Base-by-base conservation (phyloP, 1,139 yeast genomes). In the Cylindricascospora bacillispora region DNA sequence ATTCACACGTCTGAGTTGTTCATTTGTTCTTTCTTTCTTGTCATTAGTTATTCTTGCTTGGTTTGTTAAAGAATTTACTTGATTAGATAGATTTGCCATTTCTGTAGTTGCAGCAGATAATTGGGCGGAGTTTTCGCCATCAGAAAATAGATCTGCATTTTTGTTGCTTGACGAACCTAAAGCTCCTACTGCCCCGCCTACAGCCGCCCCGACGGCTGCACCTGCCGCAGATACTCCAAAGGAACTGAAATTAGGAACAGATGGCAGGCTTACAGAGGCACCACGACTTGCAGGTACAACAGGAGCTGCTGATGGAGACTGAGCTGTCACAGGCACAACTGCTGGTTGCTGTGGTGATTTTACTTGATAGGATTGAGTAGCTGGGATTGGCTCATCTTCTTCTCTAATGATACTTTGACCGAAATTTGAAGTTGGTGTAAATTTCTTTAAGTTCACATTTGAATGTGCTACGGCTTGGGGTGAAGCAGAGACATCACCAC, bases 1-100 rank as follows among this genome's bases (percentile, higher is more conserved):
- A 40, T 74, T 66, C 34, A 82, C 72, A 34, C 49, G 66, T 16
- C 70, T 62, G 34, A 86, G 65, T 45, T 89, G 95, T 35, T 70
- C 72, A 45, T 79, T 86, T 1, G 93, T 83, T 37, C 73, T 68
- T 15, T 70, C 62, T 40, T 83, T 77, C 56, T 77, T 80, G 20
- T 73, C 79, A 38, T 73, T 75, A 20, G 81, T 64, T 12, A 65
- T 67, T 1, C 79, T 63, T 2, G 93, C 80, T 56, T 86, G 95
- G 13, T 68, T 59, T 2, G 85, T 68, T 40, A 85, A 63, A 1
- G 94, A 78, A 37, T 73, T 74, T 37, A 83, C 75, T 58, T 86
- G 95, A 46, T 78, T 82, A 1, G 93, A 79, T 28, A 80, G 65
- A 44, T 86, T 83, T 12, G 94, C 95, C 53, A 82, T 67, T 43